A percentile compares a stretch with the other conserved stretches of the same genome.
Conservation (phyloP, 2,329 filamentous ascomycete genomes). For the Trichoderma breve region DNA sequence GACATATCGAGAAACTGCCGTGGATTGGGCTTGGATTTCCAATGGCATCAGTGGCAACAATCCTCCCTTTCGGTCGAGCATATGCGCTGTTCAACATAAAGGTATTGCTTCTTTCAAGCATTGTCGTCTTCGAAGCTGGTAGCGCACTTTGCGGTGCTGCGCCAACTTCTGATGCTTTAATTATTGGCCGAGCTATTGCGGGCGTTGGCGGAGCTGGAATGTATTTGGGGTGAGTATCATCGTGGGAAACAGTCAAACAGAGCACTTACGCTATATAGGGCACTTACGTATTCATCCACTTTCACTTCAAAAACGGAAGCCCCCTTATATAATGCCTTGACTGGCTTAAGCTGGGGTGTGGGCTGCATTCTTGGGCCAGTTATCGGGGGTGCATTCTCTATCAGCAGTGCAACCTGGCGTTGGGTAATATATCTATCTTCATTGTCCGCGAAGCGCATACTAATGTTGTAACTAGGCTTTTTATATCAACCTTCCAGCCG, state of each 20-base stretch:
- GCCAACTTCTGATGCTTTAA: conserved; percentile 43
- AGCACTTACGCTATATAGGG: neutral
- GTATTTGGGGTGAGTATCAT: neutral
- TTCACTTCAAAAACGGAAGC: neutral
- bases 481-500: neutral
- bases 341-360: neutral
- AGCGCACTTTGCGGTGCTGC: conserved; percentile 42
- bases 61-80: conserved; percentile 33
- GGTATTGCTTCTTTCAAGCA: conserved; percentile 32
- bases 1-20: conserved; percentile 36
- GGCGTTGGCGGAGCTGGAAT: neutral
- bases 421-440: neutral
- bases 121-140: conserved; percentile 30
- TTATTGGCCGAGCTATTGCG: conserved; percentile 43
- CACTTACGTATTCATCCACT: neutral
- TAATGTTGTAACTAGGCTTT: neutral
- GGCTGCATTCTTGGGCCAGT: neutral
- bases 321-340: neutral
- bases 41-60: conserved; percentile 40
- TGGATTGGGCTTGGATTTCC: conserved; percentile 43
- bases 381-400: neutral
- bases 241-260: neutral
- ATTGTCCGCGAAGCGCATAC: neutral
- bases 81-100: conserved; percentile 47
- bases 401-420: neutral